Conservation (phyloP, 2,329 filamentous ascomycete species). For the Aspergillus aculeatus region DNA sequence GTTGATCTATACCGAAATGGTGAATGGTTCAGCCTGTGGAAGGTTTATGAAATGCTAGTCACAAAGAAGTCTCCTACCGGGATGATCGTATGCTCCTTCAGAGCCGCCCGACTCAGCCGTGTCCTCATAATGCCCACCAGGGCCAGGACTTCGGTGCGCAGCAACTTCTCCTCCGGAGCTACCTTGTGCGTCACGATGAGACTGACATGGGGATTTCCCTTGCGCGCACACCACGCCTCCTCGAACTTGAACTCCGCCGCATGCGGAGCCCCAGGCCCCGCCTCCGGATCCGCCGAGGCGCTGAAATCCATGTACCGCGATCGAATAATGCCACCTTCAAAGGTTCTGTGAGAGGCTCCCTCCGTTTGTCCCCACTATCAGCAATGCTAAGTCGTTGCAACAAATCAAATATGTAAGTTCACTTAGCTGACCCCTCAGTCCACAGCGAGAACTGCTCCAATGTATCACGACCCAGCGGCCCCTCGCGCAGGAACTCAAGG, state of each 20-base stretch:
- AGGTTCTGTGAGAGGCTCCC: not conserved
- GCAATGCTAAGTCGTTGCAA: not conserved
- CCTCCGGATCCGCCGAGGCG: not conserved
- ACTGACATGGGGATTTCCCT: not conserved
- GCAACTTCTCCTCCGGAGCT: not conserved
- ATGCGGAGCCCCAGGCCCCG: not conserved
- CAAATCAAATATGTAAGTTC: not conserved
- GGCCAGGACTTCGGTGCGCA: not conserved
- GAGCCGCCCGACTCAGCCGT: not conserved
- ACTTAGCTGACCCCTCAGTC: not conserved
- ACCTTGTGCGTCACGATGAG: not conserved
- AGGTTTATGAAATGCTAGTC: not conserved
- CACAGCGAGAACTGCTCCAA: not conserved
- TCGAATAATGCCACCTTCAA: not conserved
- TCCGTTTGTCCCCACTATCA: not conserved
- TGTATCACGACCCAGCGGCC: not conserved
- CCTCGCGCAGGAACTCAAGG: not conserved
- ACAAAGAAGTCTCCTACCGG: not conserved
- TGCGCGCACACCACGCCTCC: not conserved
- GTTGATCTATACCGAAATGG: not conserved
- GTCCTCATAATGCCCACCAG: not conserved
- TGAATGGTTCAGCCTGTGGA: not conserved
- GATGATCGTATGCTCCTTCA: not conserved
- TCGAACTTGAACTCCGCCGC: not conserved
- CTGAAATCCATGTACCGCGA: not conserved